Conservation (phyloP, 495 filamentous ascomycete genomes). For the Aspergillus haitiensis region DNA sequence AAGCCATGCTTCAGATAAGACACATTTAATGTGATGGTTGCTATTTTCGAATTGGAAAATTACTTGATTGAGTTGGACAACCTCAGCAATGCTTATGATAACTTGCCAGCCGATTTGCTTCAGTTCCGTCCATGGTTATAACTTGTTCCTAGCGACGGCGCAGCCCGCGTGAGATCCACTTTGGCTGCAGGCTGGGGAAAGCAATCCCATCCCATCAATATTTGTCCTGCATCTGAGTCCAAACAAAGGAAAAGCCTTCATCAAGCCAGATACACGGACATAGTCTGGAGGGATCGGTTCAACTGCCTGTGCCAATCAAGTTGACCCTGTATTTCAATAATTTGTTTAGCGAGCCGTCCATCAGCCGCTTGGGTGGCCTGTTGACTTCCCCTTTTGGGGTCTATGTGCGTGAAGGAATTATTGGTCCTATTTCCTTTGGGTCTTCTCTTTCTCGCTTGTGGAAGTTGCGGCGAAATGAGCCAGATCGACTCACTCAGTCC, state of each 20-base stretch:
- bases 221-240: constrained; percentile 1
- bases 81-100: constrained; percentile 13
- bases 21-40: neutral
- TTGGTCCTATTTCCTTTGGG: neutral
- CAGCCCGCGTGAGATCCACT: constrained; percentile 21
- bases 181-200: constrained; percentile 18
- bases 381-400: neutral
- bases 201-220: constrained; percentile 1
- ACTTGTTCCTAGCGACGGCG: constrained; percentile 16
- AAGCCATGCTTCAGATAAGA: neutral
- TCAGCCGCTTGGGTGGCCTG: neutral
- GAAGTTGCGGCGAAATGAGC: neutral
- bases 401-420: neutral
- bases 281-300: neutral
- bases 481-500: neutral
- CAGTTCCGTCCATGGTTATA: constrained; percentile 4
- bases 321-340: neutral
- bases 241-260: constrained; percentile 5
- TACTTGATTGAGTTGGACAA: too few relatives aligned
- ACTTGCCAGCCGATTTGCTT: constrained; percentile 13
- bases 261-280: constrained; percentile 1
- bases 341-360: neutral
- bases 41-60: neutral
- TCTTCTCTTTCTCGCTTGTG: neutral
- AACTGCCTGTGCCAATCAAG: neutral